Percentiles rank a stretch among this genome's conserved stretches.
Conservation (phyloP, 306 rosid species). For the Argentina anserina region DNA sequence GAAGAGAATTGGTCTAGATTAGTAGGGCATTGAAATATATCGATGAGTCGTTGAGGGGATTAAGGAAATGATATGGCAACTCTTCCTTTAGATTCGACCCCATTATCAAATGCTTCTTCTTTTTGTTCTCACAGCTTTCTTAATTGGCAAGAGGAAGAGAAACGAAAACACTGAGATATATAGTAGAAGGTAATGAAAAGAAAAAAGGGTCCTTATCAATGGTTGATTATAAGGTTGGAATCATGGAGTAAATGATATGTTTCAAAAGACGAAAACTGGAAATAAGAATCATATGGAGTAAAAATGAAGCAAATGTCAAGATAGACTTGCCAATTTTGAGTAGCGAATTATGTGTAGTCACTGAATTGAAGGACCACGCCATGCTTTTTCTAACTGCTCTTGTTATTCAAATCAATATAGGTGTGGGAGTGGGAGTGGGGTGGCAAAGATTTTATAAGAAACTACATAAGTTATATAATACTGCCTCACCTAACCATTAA, state of each 20-base stretch:
- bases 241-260: not conserved
- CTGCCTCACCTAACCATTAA: not conserved
- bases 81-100: not conserved
- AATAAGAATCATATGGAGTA: not conserved
- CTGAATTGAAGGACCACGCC: constrained; percentile 1
- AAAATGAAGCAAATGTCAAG: not conserved
- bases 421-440: not conserved
- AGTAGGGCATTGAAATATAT: not conserved
- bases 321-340: constrained; percentile 1
- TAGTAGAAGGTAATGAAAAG: not conserved
- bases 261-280: not conserved
- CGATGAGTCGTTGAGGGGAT: not conserved
- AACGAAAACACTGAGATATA: not conserved
- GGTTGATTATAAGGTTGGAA: constrained; percentile 4
- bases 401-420: not conserved
- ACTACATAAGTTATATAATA: not conserved
- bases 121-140: not conserved
- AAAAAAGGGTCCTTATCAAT: not conserved
- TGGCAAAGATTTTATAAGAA: not conserved
- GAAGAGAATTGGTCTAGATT: not conserved
- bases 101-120: not conserved
- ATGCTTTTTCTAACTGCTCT: not conserved
- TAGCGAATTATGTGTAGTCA: not conserved
- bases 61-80: not conserved
- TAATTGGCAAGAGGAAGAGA: not conserved